Percentiles rank a stretch among this genome's conserved stretches.
Conservation (phyloP, 2,329 filamentous ascomycete species). For the Monilinia fructigena region DNA sequence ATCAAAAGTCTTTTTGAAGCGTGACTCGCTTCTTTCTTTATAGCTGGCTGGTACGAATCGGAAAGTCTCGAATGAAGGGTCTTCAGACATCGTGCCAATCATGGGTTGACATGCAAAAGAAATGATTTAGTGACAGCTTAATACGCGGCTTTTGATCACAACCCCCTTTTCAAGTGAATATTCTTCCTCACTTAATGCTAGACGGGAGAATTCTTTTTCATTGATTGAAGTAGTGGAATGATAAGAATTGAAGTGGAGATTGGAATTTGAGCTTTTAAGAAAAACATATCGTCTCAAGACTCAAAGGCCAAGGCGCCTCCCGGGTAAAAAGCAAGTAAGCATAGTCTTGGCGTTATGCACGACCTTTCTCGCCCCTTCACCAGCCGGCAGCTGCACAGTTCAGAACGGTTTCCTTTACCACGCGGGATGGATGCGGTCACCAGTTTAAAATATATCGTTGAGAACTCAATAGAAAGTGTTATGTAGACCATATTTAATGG, state of each 20-base stretch:
- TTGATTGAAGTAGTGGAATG: background rate
- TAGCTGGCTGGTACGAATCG: background rate
- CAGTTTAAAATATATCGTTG: background rate
- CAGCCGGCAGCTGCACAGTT: background rate
- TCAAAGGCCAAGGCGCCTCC: background rate
- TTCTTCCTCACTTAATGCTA: background rate
- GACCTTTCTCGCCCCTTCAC: background rate
- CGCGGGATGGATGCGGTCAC: background rate
- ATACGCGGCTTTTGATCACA: slow-evolving; percentile 11
- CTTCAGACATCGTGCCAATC: slow-evolving; percentile 5
- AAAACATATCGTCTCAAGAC: background rate
- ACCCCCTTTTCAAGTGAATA: background rate
- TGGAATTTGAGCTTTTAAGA: background rate
- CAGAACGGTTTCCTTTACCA: background rate
- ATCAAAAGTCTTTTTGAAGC: background rate
- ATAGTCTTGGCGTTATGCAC: slow-evolving; percentile 8
- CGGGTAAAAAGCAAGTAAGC: background rate
- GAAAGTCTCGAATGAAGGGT: slow-evolving; percentile 1
- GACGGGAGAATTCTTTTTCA: background rate
- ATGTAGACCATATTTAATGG: background rate
- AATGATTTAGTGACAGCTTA: slow-evolving; percentile 1
- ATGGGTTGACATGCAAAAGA: background rate
- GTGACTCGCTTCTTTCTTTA: background rate
- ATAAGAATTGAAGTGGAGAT: slow-evolving; percentile 2
- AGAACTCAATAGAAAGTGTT: slow-evolving; percentile 2